phyloP scores from a whole-genome alignment of 345 rosid genomes.

The Salix viminalis region DNA sequence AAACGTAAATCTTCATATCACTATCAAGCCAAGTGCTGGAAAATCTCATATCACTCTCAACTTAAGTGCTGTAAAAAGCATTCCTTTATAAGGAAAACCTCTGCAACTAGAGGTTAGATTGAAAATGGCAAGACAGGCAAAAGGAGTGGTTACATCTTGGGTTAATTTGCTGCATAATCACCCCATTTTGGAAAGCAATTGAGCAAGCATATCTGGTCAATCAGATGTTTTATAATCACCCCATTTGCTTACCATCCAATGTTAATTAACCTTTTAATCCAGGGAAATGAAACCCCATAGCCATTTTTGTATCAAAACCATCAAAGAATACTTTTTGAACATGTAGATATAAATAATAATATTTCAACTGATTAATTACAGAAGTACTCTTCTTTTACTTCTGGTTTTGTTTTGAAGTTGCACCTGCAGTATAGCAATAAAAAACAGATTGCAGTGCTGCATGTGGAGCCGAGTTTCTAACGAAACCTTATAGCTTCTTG shows the following conservation, averaged over 20 bases:
- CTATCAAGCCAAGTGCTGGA: neutral
- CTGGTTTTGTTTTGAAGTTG: no score
- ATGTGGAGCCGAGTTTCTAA: no score
- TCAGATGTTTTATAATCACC: neutral
- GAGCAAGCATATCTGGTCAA: neutral
- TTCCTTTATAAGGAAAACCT: neutral
- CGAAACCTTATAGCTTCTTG: neutral
- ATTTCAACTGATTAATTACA: no score
- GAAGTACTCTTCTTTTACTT: no score
- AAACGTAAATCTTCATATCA: neutral
- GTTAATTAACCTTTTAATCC: neutral
- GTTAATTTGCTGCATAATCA: neutral
- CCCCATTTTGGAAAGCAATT: neutral
- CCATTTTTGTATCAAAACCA: no score
- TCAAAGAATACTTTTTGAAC: no score
- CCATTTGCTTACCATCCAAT: neutral
- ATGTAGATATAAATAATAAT: no score
- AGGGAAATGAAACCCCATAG: no score
- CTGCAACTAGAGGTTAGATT: neutral
- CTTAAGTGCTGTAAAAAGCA: neutral
- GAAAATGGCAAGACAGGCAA: conserved; percentile 3
- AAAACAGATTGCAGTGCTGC: no score
- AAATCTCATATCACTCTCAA: neutral
- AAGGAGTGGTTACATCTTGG: neutral
- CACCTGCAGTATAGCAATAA: no score